Base-by-base conservation (phyloP, 768 basidiomycete species). In the Naganishia kalamii region DNA sequence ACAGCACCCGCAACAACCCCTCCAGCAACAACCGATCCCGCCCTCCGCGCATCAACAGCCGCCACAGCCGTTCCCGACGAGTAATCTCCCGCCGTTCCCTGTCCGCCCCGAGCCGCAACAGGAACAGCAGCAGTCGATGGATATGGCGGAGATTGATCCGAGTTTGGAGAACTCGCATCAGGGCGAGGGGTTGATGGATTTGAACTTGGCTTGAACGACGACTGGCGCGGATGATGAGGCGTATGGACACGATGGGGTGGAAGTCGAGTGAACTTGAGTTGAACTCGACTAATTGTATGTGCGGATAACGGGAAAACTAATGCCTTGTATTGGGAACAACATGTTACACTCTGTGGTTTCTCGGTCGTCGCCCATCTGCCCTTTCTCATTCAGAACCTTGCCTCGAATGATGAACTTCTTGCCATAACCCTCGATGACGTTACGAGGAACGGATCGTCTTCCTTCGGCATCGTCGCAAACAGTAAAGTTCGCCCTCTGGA, bases 91-190 rank as follows among this genome's bases (percentile, higher is more conserved):
- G 2, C 54, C 54, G 5, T 57, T 57, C 54, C 54, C 54, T 35
- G 54, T 23, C 23, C 37, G 29, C 7, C 48, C 48, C 21, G 48
- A 30, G 37, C 37, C 8, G 46, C 46, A 47, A 19, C 46, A 25
- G 46, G 46, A 47, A n/a, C 46, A 47, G n/a, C 46, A 47, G 46
- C 8, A 7, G 25, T 25, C 23, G 48, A 30, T n/a, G 54, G 40
- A 35, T 7, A 37, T 57, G 33, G 54, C 54, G 4, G 54, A 57
- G 37, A 57, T 57, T 40, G 54, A 57, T 57, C 54, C 54, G 35
- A 21, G 12, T 5, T 57, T 57, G 54, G 33, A 40, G 21, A 37
- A 33, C 8, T 13, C 51, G 51, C 51, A 52, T 52, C 51, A 13
- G 32, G 49, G 11, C 32, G 54, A 37, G 21, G 25, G 54, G 43